Evolutionary conservation across 1,284 basidiomycete genomes (phyloP).

Genomic region (Vanrija sp.): DNA sequence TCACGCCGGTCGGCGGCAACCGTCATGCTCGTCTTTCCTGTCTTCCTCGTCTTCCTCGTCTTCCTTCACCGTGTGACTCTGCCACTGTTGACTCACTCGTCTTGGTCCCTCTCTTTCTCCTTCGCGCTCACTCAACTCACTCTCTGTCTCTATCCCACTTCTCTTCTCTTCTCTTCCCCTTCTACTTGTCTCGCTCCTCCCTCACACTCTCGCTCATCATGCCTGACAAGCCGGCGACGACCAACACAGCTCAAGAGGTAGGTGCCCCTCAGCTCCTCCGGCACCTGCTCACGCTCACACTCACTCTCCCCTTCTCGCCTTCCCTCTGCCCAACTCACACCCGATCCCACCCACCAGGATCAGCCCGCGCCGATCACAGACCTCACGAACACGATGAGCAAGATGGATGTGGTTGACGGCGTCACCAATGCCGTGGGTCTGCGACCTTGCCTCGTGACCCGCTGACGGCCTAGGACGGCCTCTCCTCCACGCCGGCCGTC

Average conservation of each 20-base stretch:
- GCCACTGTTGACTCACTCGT: background rate
- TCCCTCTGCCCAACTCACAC: no score
- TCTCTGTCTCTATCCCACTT: background rate
- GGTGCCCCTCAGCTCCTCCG: no score
- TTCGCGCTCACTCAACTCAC: background rate
- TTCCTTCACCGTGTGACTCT: background rate
- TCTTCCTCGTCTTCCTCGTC: constrained; percentile 1
- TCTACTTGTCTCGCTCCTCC: background rate
- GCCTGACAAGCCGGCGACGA: background rate
- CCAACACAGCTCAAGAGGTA: background rate
- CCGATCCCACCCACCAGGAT: no score
- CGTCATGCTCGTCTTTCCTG: background rate
- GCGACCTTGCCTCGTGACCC: background rate
- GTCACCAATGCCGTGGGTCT: background rate
- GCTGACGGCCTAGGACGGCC: no score
- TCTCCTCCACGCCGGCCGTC: constrained; percentile 22
- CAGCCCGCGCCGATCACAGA: no score
- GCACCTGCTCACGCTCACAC: no score
- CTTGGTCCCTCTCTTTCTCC: constrained; percentile 1
- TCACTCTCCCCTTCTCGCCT: no score
- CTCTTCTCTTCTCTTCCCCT: background rate
- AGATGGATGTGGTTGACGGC: background rate
- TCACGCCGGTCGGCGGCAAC: no score
- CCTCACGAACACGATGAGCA: background rate
- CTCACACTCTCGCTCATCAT: background rate